Evolutionary conservation across 805 yeast species (phyloP).

Genomic region (Candida xyloterini): DNA sequence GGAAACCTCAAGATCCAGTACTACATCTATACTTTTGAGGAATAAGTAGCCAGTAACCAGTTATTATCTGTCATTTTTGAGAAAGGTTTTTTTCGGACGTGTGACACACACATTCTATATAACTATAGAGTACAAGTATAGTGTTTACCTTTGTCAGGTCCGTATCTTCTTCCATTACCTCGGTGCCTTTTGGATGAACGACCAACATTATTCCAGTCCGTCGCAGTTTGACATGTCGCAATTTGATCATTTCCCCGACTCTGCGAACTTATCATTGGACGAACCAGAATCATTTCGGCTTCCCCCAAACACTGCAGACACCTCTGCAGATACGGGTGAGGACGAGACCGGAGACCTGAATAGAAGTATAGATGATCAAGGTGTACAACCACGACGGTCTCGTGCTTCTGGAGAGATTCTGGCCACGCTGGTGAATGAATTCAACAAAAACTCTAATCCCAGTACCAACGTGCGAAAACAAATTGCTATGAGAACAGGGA

Average conservation of each 20-base stretch:
- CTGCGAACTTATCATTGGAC: slow-evolving; percentile 1
- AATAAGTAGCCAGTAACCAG: background rate
- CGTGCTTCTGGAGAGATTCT: slow-evolving; percentile 65
- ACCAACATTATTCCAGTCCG: slow-evolving; percentile 7
- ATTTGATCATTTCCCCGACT: slow-evolving; percentile 3
- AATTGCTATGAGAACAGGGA: slow-evolving; percentile 68
- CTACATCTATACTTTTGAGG: slow-evolving; percentile 41
- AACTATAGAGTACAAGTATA: background rate
- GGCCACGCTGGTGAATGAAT: slow-evolving; percentile 63
- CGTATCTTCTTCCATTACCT: background rate
- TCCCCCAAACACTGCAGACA: slow-evolving; percentile 2
- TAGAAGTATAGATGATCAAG: background rate
- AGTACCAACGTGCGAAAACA: slow-evolving; percentile 65
- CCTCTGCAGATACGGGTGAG: slow-evolving; percentile 4
- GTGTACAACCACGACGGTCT: slow-evolving; percentile 30
- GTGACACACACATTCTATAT: slow-evolving; percentile 10
- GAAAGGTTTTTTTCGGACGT: slow-evolving; percentile 3
- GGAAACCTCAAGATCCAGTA: slow-evolving; percentile 54
- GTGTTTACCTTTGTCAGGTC: slow-evolving; percentile 9
- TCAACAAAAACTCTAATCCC: slow-evolving; percentile 72
- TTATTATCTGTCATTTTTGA: slow-evolving; percentile 6
- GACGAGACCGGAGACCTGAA: slow-evolving; percentile 7
- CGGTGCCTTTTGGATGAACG: slow-evolving; percentile 1
- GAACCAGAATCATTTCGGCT: slow-evolving; percentile 2
- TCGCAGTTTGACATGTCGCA: slow-evolving; percentile 4